phyloP scores from a whole-genome alignment of 495 filamentous ascomycete species.

The Talaromyces stipitatus region DNA sequence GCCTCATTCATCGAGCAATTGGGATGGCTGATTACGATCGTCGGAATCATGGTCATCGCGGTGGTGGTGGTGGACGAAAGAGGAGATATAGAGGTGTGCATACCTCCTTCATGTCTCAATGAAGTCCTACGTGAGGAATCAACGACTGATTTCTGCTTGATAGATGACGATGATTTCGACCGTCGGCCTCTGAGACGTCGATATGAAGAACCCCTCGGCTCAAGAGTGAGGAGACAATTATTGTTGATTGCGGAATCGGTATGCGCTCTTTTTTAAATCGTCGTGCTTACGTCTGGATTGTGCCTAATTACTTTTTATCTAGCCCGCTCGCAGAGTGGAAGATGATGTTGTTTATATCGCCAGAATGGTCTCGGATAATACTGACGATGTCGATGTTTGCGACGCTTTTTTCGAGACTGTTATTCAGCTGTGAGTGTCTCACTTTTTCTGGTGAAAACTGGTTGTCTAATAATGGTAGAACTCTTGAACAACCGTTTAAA shows the following conservation, averaged over 20 bases:
- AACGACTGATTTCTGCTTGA: background rate
- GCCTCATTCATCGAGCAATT: background rate
- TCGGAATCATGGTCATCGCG: conserved; percentile 43
- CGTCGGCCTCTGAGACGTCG: conserved; percentile 66
- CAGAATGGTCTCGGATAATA: conserved; percentile 66
- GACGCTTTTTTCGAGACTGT: conserved; percentile 61
- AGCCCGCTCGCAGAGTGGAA: conserved; percentile 69
- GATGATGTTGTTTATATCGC: conserved; percentile 75
- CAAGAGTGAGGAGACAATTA: conserved; percentile 72
- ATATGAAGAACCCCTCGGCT: conserved; percentile 69
- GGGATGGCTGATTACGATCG: conserved; percentile 71
- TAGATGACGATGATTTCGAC: conserved; percentile 69
- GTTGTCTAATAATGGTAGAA: too few relatives aligned
- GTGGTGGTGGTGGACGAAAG: conserved; percentile 60
- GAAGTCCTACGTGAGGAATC: conserved; percentile 1
- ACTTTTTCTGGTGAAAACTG: too few relatives aligned
- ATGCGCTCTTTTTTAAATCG: conserved; percentile 13
- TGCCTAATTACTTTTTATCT: background rate
- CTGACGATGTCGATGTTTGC: conserved; percentile 68
- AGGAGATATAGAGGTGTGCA: conserved; percentile 46
- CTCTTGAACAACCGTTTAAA: conserved; percentile 90
- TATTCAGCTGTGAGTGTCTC: conserved; percentile 58
- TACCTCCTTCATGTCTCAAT: background rate
- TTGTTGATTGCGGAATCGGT: conserved; percentile 79
- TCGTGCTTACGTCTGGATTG: background rate